Evolutionary conservation across 345 rosid genomes (phyloP).

Genomic region (Zanthoxylum bungeanum): DNA sequence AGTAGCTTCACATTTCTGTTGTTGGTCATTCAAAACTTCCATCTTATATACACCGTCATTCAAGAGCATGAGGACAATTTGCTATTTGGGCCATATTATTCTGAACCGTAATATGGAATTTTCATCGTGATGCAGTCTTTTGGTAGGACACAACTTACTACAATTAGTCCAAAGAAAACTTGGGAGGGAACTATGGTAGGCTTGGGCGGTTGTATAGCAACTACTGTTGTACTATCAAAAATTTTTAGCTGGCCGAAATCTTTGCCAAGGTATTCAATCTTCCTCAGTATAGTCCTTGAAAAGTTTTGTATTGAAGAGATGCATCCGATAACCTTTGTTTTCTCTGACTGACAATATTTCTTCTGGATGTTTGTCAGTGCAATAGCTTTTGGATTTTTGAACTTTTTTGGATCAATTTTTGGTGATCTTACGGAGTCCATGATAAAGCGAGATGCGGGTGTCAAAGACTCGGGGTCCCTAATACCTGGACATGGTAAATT

Average conservation of each 20-base stretch:
- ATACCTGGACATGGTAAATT: conserved; percentile 93
- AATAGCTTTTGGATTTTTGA: conserved; percentile 72
- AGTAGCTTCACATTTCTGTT: no score
- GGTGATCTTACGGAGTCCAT: conserved; percentile 95
- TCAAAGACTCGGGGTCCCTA: conserved; percentile 92
- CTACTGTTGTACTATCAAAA: conserved; percentile 53
- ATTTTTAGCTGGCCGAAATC: conserved; percentile 77
- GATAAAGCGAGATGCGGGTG: conserved; percentile 99
- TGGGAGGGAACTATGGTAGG: conserved; percentile 92
- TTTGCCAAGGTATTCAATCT: conserved; percentile 55
- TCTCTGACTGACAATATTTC: conserved; percentile 8
- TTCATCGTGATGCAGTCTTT: conserved; percentile 51
- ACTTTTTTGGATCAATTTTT: conserved; percentile 84
- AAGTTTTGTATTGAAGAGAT: background rate
- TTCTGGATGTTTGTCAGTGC: conserved; percentile 48
- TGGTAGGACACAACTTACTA: conserved; percentile 79
- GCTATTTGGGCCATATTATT: background rate
- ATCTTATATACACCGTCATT: background rate
- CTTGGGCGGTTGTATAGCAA: conserved; percentile 77
- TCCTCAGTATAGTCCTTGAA: background rate
- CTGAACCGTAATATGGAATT: conserved; percentile 13
- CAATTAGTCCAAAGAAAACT: conserved; percentile 87
- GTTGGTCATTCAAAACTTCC: background rate
- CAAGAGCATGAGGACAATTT: background rate
- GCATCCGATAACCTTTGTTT: background rate